Evolutionary conservation across 1,284 basidiomycete genomes (phyloP).

Genomic region (Trichosporon inkin): DNA sequence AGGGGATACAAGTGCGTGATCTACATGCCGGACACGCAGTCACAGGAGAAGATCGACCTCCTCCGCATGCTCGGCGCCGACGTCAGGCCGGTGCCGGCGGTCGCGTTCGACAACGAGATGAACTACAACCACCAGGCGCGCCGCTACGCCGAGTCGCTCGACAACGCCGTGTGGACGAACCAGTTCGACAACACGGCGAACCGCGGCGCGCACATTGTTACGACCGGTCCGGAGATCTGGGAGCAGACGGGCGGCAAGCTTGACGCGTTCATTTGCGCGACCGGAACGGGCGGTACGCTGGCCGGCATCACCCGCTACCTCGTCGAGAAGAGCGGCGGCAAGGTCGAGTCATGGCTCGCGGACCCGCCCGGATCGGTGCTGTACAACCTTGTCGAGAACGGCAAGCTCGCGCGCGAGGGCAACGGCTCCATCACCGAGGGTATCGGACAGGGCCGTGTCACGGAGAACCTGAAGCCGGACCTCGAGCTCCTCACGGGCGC

Average conservation of each 20-base stretch:
- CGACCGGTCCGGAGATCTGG: slow-evolving; percentile 98
- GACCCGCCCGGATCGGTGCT: slow-evolving; percentile 95
- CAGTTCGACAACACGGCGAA: slow-evolving; percentile 97
- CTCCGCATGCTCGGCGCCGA: slow-evolving; percentile 95
- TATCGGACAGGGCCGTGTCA: slow-evolving; percentile 97
- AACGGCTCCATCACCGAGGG: slow-evolving; percentile 92
- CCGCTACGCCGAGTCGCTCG: slow-evolving; percentile 72
- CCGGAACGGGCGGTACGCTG: slow-evolving; percentile 92
- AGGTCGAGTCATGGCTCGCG: slow-evolving; percentile 86
- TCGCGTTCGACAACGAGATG: slow-evolving; percentile 88
- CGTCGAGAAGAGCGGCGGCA: slow-evolving; percentile 76
- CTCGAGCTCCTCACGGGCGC: slow-evolving; percentile 75
- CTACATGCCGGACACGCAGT: slow-evolving; percentile 97
- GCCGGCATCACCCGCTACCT: slow-evolving; percentile 82
- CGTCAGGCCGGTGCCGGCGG: slow-evolving; percentile 91
- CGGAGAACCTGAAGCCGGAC: slow-evolving; percentile 86
- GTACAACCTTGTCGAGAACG: slow-evolving; percentile 76
- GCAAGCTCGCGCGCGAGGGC: slow-evolving; percentile 73
- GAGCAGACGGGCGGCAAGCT: slow-evolving; percentile 74
- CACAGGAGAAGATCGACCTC: slow-evolving; percentile 97
- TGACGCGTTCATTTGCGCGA: slow-evolving; percentile 88
- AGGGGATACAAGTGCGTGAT: slow-evolving; percentile 98
- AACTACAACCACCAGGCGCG: slow-evolving; percentile 99
- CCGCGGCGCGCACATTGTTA: slow-evolving; percentile 77
- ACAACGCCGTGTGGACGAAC: slow-evolving; percentile 98